Conservation (phyloP, 2,329 filamentous ascomycete species). For the Teratosphaeriaceae sp. region DNA sequence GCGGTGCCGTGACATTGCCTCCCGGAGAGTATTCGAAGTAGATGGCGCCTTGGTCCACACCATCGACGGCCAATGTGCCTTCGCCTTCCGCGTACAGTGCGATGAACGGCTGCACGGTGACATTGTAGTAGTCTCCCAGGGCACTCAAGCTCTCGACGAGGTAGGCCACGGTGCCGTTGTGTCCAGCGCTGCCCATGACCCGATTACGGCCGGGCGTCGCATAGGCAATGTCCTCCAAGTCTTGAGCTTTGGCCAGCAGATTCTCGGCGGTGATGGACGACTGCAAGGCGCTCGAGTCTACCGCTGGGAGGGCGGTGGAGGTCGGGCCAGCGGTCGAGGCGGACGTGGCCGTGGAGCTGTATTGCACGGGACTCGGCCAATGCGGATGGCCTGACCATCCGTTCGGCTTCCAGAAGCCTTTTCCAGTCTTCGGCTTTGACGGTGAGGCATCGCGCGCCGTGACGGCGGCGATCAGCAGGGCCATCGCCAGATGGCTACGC, state of each 20-base stretch:
- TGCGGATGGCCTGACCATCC: background rate
- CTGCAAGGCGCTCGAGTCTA: background rate
- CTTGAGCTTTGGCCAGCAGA: slow-evolving; percentile 18
- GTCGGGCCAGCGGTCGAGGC: background rate
- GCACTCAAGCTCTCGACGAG: slow-evolving; percentile 30
- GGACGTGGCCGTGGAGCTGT: background rate
- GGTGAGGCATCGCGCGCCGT: too few relatives aligned
- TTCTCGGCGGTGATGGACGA: slow-evolving; percentile 4
- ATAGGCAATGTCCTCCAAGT: slow-evolving; percentile 34
- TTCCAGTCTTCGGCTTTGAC: too few relatives aligned
- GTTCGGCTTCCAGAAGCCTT: background rate
- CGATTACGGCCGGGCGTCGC: slow-evolving; percentile 31
- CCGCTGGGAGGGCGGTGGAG: background rate
- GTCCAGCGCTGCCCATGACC: slow-evolving; percentile 31
- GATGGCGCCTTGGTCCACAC: slow-evolving; percentile 53
- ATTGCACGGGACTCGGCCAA: background rate
- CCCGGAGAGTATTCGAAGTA: slow-evolving; percentile 59
- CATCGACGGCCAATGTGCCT: slow-evolving; percentile 44
- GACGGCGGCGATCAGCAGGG: too few relatives aligned
- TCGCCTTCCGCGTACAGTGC: slow-evolving; percentile 29
- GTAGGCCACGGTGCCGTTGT: slow-evolving; percentile 35
- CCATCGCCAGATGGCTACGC: too few relatives aligned
- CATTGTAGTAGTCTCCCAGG: slow-evolving; percentile 53
- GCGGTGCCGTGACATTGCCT: slow-evolving; percentile 49
- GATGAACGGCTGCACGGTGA: slow-evolving; percentile 44